Conservation (phyloP, 2,329 filamentous ascomycete genomes). For the Pleomassaria siparia region DNA sequence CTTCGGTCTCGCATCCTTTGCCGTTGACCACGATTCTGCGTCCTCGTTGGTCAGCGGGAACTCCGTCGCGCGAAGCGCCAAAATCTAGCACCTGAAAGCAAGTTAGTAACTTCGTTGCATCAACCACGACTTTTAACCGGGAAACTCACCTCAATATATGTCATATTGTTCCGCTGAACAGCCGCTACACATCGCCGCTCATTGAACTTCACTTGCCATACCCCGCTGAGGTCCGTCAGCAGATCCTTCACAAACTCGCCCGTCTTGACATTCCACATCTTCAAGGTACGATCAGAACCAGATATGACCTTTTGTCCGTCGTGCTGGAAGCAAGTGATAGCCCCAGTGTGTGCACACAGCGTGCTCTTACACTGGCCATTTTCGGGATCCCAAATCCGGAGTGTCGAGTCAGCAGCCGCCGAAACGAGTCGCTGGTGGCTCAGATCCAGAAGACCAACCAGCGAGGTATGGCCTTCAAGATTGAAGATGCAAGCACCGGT, state of each 20-base stretch:
- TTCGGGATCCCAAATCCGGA: conserved; percentile 96
- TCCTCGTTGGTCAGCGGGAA: conserved; percentile 74
- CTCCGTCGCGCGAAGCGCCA: conserved; percentile 86
- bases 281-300: conserved; percentile 90
- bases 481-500: conserved; percentile 84
- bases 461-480: conserved; percentile 86
- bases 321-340: conserved; percentile 98
- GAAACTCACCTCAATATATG: conserved; percentile 81
- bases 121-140: background rate
- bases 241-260: conserved; percentile 92
- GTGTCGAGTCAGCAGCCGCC: conserved; percentile 89
- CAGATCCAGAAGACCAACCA: conserved; percentile 89
- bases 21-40: conserved; percentile 65
- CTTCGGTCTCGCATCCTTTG: conserved; percentile 40
- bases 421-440: conserved; percentile 89
- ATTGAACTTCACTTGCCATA: conserved; percentile 99
- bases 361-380: conserved; percentile 87
- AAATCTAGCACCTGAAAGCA: conserved; percentile 84
- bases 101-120: conserved; percentile 28
- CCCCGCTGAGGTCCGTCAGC: conserved; percentile 89
- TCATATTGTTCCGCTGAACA: conserved; percentile 87
- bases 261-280: conserved; percentile 96
- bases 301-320: conserved; percentile 96
- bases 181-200: conserved; percentile 93
- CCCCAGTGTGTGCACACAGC: conserved; percentile 89